Evolutionary conservation across 352 stramenopile species (phyloP).

Genomic region (Globisporangium heterothallicum): DNA sequence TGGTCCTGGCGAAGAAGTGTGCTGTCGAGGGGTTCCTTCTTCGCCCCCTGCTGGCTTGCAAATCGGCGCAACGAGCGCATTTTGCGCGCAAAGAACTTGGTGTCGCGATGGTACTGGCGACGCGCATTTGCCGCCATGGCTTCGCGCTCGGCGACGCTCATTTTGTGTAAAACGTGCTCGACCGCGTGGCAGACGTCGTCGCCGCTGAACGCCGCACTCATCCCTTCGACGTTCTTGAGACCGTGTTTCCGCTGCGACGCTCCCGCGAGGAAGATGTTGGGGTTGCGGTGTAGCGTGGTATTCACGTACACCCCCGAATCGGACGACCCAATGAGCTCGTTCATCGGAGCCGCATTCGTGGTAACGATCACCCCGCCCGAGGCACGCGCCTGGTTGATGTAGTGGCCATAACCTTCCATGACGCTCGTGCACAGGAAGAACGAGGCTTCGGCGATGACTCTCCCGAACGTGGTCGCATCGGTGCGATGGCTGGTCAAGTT

Average conservation of each 20-base stretch:
- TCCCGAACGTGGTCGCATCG: conserved; percentile 26
- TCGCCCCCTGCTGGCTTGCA: conserved; percentile 37
- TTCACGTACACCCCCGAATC: conserved; percentile 28
- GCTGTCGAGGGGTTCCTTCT: no score
- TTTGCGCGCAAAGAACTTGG: conserved; percentile 34
- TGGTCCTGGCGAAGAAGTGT: no score
- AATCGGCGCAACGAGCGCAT: conserved; percentile 39
- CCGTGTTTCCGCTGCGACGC: conserved; percentile 20
- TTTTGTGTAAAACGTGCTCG: conserved; percentile 22
- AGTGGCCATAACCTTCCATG: conserved; percentile 66
- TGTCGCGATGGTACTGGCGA: conserved; percentile 45
- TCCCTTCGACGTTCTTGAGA: conserved; percentile 23
- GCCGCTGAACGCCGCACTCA: conserved; percentile 24
- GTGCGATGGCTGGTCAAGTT: conserved; percentile 17
- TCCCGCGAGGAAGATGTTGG: conserved; percentile 33
- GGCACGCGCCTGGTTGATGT: conserved; percentile 58
- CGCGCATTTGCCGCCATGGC: conserved; percentile 24
- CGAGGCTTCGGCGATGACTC: conserved; percentile 30
- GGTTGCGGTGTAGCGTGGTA: conserved; percentile 1
- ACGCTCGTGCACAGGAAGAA: conserved; percentile 52
- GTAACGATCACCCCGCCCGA: conserved; percentile 38
- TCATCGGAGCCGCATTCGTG: conserved; percentile 48
- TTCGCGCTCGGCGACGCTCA: conserved; percentile 21
- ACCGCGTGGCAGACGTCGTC: conserved; percentile 33
- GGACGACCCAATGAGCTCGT: conserved; percentile 36